Evolutionary conservation across 768 basidiomycete species (phyloP), one percentile per base, ranked within the genome.

Genomic region (Macrolepiota fuliginosa): DNA sequence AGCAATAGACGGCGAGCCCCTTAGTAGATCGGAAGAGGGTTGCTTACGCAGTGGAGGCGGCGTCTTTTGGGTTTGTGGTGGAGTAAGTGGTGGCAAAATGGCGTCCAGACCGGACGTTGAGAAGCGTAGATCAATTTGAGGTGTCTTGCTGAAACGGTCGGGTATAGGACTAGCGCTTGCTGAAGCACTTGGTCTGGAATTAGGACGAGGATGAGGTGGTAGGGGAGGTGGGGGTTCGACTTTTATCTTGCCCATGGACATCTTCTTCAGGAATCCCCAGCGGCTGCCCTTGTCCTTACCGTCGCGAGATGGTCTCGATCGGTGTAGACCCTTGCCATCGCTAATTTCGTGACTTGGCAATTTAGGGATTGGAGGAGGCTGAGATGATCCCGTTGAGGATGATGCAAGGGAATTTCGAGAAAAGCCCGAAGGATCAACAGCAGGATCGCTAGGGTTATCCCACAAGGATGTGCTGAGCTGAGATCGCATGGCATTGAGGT

Each of bases 241-340:
- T 67, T 86, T 86, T 78, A 96, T 89, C 73, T 91, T 93, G 13
- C 94, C 90, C 93, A 96, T 96, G 5, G 94, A 96, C 94, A 98
- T 97, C 77, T 98, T 98, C 78, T 95, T 94, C 62, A 98, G 78
- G 77, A 98, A 96, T 3, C 95, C 94, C 95, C 96, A 96, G 59
- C 92, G 88, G 56, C 88, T 87, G 40, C 77, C 77, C 72, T 91
- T 89, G 67, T 88, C 85, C 67, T 84, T 84, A 45, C 71, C 74
- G 32, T 79, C 78, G 70, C 32, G 66, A 69, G 64, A 65, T 49
- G 64, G 64, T 49, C 60, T 54, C 37, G 53, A 55, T 54, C 65
- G 55, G 27, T 64, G 63, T 4, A 58, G 63, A 22, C 35, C 57
- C 24, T 62, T 62, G 32, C 58, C 51, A 37, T 61, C 40, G 4